Evolutionary conservation across 1,284 basidiomycete species (phyloP), one percentile per base, ranked within the genome.

Genomic region (Ceratorhiza oryzae-sativae): DNA sequence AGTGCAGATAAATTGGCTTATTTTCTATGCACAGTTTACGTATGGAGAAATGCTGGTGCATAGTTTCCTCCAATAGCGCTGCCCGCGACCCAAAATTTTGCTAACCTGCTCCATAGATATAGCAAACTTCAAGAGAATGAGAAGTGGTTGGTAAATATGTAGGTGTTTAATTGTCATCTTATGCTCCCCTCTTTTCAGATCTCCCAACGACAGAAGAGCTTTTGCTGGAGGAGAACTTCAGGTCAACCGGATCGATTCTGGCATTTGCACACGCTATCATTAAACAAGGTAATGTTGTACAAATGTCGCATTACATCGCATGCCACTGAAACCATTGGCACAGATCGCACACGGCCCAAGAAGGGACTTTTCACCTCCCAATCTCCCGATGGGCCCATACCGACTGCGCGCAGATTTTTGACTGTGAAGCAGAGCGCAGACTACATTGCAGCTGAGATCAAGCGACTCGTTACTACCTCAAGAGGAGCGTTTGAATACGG

Each of bases 181-280:
- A 1, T 23, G 23, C n/a, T 45, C 12, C n/a, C 42, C 18, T 39
- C 13, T 13, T 39, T 13, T 39, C 36, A 92, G 91, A 91, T 76
- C 94, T 94, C 77, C 80, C 84, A 0, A 79, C 82, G 0, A 89
- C 89, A 0, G 76, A 84, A 71, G 89, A 92, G 74, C 89, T 95
- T 42, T 85, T 90, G 32, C 83, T 97, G 1, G 94, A 97, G 78
- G 86, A 95, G 77, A 97, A 95, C 79, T 97, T 95, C 79, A 88
- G 95, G 3, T 94, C 92, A 0, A 95, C 94, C 0, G 89, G 85
- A 0, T 83, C 89, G 0, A 95, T 97, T 72, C 80, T 97, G 3
- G 84, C 86, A 2, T 86, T 89, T 0, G 91, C 92, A 46, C 80
- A 93, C 25, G 89, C 91, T 0, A 89, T 97, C 62, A 89, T 97